Percentiles rank a stretch among this genome's conserved stretches.
Evolutionary conservation across 2,329 filamentous ascomycete genomes (phyloP).

Genomic region (Beauveria asiatica): DNA sequence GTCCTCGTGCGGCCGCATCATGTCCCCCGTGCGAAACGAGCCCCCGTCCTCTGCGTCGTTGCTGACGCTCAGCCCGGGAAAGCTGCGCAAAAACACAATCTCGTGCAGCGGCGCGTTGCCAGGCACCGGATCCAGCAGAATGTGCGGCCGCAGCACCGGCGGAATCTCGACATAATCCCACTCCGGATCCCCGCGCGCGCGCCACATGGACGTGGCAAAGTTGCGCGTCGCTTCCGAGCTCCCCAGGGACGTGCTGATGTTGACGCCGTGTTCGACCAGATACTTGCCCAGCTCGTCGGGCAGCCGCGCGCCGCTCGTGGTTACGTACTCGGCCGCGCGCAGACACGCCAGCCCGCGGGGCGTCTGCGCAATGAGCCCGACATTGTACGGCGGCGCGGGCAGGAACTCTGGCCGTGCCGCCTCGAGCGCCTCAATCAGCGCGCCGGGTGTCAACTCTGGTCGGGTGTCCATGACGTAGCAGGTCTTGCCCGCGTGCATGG

Average conservation of each 20-base stretch:
- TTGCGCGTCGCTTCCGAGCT: not conserved
- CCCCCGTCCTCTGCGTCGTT: not conserved
- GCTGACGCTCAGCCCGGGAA: not conserved
- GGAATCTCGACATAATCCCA: conserved; percentile 3
- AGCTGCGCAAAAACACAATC: not conserved
- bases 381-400: not conserved
- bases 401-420: not conserved
- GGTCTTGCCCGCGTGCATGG: not conserved
- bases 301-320: not conserved
- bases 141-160: not conserved
- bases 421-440: not conserved
- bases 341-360: not conserved
- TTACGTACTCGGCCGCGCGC: not conserved
- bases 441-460: not conserved
- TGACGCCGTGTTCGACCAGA: not conserved
- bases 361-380: not conserved
- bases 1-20: not conserved
- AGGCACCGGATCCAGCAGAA: conserved; percentile 1
- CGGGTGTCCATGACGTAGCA: conserved; percentile 1
- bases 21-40: not conserved
- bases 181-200: not conserved
- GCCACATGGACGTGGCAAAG: conserved; percentile 3
- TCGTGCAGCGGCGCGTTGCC: not conserved
- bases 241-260: not conserved
- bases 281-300: not conserved